phyloP scores from a whole-genome alignment of 768 basidiomycete species.

The Atractiella rhizophila region DNA sequence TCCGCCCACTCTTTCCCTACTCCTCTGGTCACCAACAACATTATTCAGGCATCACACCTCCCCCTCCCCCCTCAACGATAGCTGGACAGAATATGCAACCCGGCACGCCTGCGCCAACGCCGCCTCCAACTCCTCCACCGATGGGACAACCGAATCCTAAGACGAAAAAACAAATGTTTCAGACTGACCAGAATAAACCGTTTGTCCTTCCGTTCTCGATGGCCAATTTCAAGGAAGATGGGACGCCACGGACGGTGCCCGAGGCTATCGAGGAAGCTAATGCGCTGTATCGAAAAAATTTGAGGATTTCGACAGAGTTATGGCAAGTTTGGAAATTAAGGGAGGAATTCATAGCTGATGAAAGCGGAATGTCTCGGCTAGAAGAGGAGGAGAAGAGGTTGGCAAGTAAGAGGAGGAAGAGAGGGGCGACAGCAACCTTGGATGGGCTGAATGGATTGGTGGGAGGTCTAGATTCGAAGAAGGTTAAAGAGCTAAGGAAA shows the following conservation, averaged over 20 bases:
- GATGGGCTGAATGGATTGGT: conserved; percentile 10
- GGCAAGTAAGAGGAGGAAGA: conserved; percentile 23
- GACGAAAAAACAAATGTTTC: conserved; percentile 94
- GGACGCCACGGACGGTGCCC: conserved; percentile 50
- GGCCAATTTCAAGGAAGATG: conserved; percentile 19
- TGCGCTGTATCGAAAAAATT: conserved; percentile 60
- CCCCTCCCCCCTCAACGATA: not conserved
- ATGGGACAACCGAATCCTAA: no score
- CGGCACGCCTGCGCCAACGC: conserved; percentile 43
- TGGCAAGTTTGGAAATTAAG: conserved; percentile 88
- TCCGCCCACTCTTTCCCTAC: conserved; percentile 33
- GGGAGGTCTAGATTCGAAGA: conserved; percentile 1
- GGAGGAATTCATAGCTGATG: conserved; percentile 79
- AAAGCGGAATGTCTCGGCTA: conserved; percentile 38
- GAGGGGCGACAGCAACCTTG: no score
- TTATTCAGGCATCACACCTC: not conserved
- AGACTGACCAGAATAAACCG: conserved; percentile 79
- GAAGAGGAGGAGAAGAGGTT: no score
- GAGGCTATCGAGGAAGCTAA: conserved; percentile 92
- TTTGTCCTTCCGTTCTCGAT: conserved; percentile 88
- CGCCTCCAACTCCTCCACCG: conserved; percentile 44
- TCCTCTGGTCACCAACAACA: conserved; percentile 3
- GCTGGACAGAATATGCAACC: conserved; percentile 22
- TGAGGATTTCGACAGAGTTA: conserved; percentile 65
- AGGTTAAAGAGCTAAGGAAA: not conserved